Evolutionary conservation across 192 early-diverging fungal genomes (phyloP).

Genomic region (Dissophora globulifera): DNA sequence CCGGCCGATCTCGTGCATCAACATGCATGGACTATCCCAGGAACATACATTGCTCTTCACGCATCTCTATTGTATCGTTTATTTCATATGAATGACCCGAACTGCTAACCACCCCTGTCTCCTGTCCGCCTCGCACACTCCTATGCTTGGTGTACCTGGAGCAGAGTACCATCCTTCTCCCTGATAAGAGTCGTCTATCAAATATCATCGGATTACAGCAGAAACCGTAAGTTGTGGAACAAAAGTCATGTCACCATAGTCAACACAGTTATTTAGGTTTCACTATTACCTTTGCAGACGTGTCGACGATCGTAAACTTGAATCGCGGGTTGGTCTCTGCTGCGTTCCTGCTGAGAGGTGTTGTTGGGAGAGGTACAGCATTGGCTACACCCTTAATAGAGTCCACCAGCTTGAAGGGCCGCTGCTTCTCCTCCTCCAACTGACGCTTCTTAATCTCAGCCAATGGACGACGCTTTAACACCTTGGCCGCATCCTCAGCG

Average conservation of each 20-base stretch:
- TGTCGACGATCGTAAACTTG: constrained; percentile 59
- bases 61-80: too few relatives aligned
- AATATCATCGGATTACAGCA: too few relatives aligned
- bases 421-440: constrained; percentile 33
- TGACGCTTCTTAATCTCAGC: constrained; percentile 53
- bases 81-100: too few relatives aligned
- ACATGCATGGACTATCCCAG: too few relatives aligned
- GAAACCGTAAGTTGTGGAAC: too few relatives aligned
- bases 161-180: constrained; percentile 39
- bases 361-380: constrained; percentile 17
- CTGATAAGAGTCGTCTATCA: constrained; percentile 42
- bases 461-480: constrained; percentile 74
- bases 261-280: too few relatives aligned
- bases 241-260: too few relatives aligned
- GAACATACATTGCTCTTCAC: too few relatives aligned
- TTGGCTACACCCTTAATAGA: constrained; percentile 32
- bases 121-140: too few relatives aligned
- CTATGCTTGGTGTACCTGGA: constrained; percentile 27
- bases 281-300: constrained; percentile 36
- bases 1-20: too few relatives aligned
- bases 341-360: constrained; percentile 17
- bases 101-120: too few relatives aligned
- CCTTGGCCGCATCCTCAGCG: constrained; percentile 81
- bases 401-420: constrained; percentile 41
- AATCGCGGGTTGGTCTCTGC: constrained; percentile 39